Base-by-base conservation (phyloP, 495 filamentous ascomycete genomes). In the Bombardia bombarda region DNA sequence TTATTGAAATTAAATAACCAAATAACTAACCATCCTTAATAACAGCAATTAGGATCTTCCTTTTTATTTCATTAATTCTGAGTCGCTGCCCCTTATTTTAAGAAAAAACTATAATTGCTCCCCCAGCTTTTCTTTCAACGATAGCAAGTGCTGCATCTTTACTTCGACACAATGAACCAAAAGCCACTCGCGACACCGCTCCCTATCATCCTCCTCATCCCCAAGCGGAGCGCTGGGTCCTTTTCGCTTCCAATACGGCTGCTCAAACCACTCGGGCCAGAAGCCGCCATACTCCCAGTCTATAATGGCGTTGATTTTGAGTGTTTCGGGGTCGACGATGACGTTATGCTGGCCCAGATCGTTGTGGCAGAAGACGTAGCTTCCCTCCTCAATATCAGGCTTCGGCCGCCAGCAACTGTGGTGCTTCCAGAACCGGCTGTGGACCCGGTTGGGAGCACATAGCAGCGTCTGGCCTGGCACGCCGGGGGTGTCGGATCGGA, bases 221-320 rank as follows among this genome's bases (percentile, higher is more conserved):
- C 36, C 46, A 4, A 49, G 14, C 4, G 46, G 19, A 40, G 18
- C 32, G 32, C 39, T 32, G 18, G 41, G 31, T 7, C 46, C 40
- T 3, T 7, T 18, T 23, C 46, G 22, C 32, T 18, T 17, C 42
- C 34, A 50, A 22, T 31, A 50, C 22, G 21, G 22, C 17, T 18
- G 26, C 31, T 49, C 46, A 17, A 49, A 49, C 40, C 40, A 43
- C 18, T 43, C 46, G 25, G 61, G 51, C 41, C 43, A 65, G 53
- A 63, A 67, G 10, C 61, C 59, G 2, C 57, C 60, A 38, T 50
- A 61, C 41, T 67, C 63, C 62, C 62, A 64, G 44, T 62, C 62
- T 18, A 67, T 46, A 17, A 64, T 52, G 24, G 55, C 55, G 1
- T 25, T 33, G 21, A 67, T 61, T 32, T 62, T 58, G 25, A 62